Percentiles rank a stretch among this genome's conserved stretches.
Evolutionary conservation across 805 yeast genomes (phyloP).

Genomic region (Lachancea fermentati): DNA sequence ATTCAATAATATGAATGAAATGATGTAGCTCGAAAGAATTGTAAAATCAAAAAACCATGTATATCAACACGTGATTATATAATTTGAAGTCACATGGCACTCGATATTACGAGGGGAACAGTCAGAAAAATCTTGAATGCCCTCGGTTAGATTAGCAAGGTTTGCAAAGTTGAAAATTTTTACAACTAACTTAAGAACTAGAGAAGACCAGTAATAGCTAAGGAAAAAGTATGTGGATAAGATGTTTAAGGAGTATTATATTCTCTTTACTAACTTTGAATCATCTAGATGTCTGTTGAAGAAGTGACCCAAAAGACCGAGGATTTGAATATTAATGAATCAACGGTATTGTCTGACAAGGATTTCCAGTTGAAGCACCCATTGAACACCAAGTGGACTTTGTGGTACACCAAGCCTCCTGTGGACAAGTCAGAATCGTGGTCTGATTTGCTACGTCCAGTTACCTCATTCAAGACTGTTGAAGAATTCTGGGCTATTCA

Average conservation of each 20-base stretch:
- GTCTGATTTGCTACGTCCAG: constrained; percentile 89
- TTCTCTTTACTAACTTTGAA: background rate
- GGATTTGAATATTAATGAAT: constrained; percentile 23
- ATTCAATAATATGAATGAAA: no score
- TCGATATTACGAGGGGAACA: no score
- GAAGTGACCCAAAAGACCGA: constrained; percentile 32
- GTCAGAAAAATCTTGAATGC: no score
- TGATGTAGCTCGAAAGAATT: no score
- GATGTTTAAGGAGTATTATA: background rate
- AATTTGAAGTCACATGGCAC: no score
- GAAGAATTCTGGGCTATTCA: constrained; percentile 99
- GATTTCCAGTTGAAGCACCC: constrained; percentile 58
- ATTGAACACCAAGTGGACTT: constrained; percentile 84
- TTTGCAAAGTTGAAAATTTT: background rate
- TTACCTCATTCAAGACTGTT: constrained; percentile 86
- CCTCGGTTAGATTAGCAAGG: background rate
- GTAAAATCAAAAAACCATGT: no score
- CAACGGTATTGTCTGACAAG: constrained; percentile 27
- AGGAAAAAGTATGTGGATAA: background rate
- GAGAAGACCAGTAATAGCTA: background rate
- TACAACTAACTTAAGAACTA: background rate
- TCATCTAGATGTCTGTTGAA: constrained; percentile 30
- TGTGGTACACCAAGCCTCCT: constrained; percentile 96
- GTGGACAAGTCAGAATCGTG: constrained; percentile 74
- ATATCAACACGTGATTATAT: background rate